Base-by-base conservation (phyloP, 257 asterid genomes). In the Plantago ovata region DNA sequence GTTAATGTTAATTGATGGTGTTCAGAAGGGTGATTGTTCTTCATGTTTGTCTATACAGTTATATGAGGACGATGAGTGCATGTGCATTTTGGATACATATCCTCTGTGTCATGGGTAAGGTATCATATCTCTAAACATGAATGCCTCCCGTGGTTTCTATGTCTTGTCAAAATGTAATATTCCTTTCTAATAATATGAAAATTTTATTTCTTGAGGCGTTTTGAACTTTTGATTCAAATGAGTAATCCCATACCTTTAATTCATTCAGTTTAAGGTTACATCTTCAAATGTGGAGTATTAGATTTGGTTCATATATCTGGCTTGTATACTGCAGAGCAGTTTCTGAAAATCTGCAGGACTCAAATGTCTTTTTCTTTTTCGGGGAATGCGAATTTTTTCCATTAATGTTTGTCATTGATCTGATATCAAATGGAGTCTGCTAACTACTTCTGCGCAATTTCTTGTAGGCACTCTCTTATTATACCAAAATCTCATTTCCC, bases 41-140 rank as follows among this genome's bases (percentile, higher is more conserved):
- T 62, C 72, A 64, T 21, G 54, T 15, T 66, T 63, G 47, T 41
- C 58, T 43, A 23, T 72, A 41, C 88, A 93, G 98, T 71, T 93
- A 60, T 93, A 88, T 42, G 98, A 89, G 73, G 98, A 93, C 62
- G 95, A 82, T 62, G 81, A 75, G 43, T 89, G 98, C 66, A 73
- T 86, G 22, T 86, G 97, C 85, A 86, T 93, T 79, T 82, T 93
- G 82, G 98, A 93, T 72, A 69, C 79, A 47, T 78, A 80, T 77
- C 98, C 98, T 43, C 63, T 93, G 77, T 77, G 89, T 72, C 79
- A 63, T 81, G 98, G 98, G 98, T 93, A 93, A 93, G 97, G 95
- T 84, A 88, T 84, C 85, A 67, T 77, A 69, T 78, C 65, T 43
- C 32, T 20, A 43, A 62, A 53, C 62, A 56, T 19, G 11, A 32